Evolutionary conservation across 2,329 filamentous ascomycete genomes (phyloP), one percentile per base, ranked within the genome.

Genomic region (Fusarium virguliforme): DNA sequence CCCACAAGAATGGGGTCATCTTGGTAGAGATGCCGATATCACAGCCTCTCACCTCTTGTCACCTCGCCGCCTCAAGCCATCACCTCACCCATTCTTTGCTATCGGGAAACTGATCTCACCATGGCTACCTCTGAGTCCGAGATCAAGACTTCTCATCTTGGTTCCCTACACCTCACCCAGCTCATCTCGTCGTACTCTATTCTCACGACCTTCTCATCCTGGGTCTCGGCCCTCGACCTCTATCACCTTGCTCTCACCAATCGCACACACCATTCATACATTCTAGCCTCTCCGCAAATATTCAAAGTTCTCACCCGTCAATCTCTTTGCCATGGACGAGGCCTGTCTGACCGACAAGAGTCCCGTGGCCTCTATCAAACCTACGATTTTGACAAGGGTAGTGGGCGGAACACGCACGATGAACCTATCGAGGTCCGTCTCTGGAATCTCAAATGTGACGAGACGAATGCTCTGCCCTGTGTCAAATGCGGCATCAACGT

Each of bases 401-500:
- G 57, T 34, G 4, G 35, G 12, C 13, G 35, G 28, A 48, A 26
- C 28, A 9, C 65, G 43, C 26, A 51, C 57, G 67, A 70, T 4
- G 67, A 70, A 4, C 63, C 56, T 12, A 70, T 70, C 0, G 68
- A 74, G 18, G 57, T 74, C 1, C 43, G 55, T 0, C 30, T 74
- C 2, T 74, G 68, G 12, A 66, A 65, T 1, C 4, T 30, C 10
- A 61, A 63, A 8, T 74, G 72, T 6, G 69, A 66, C 15, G 62
- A 73, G 5, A 48, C 69, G 1, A 58, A 40, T 0, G 67, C 64
- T 1, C 35, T 74, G 0, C 64, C 71, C 1, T 74, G 71, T 10
- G 8, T 65, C 1, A 73, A 66, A 22, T 74, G 69, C 7, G 60
- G 55, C 3, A 55, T 74, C 18, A 74, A 74, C 18, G 8, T 74